A percentile compares a stretch with the other conserved stretches of the same genome.
Conservation (phyloP, 108 stramenopile species). For the Skeletonema costatum region DNA sequence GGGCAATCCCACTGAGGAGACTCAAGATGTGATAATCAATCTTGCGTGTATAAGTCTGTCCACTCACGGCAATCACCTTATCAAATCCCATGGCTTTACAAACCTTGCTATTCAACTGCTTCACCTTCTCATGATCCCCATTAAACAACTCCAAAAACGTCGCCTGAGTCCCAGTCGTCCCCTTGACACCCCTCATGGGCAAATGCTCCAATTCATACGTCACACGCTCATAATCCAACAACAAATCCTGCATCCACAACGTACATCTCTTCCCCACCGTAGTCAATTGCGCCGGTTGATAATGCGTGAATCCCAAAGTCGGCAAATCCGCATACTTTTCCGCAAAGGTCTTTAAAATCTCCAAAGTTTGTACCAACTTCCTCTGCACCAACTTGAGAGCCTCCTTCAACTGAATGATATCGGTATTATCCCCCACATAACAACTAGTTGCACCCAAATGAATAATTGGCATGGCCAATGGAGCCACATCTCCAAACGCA, state of each 20-base stretch:
- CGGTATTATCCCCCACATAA: constrained; percentile 97
- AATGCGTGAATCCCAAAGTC: constrained; percentile 98
- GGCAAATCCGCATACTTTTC: constrained; percentile 83
- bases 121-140: constrained; percentile 98
- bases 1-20: constrained; percentile 92
- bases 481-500: constrained; percentile 93
- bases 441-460: constrained; percentile 98
- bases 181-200: constrained; percentile 98
- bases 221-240: constrained; percentile 90
- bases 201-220: constrained; percentile 87
- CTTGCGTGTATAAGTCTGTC: constrained; percentile 99
- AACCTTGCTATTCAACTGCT: constrained; percentile 86
- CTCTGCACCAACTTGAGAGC: constrained; percentile 81
- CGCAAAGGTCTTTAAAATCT: constrained; percentile 83
- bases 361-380: constrained; percentile 90
- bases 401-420: constrained; percentile 92
- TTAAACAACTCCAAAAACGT: constrained; percentile 97
- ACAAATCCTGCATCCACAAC: constrained; percentile 97
- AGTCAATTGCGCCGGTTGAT: constrained; percentile 97
- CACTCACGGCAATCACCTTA: constrained; percentile 90
- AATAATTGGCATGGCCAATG: constrained; percentile 94
- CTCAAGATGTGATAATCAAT: constrained; percentile 92
- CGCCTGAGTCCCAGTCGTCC: constrained; percentile 99
- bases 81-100: constrained; percentile 94
- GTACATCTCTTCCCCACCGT: constrained; percentile 97